Conservation (phyloP, 768 basidiomycete genomes). For the Auriscalpium vulgare region DNA sequence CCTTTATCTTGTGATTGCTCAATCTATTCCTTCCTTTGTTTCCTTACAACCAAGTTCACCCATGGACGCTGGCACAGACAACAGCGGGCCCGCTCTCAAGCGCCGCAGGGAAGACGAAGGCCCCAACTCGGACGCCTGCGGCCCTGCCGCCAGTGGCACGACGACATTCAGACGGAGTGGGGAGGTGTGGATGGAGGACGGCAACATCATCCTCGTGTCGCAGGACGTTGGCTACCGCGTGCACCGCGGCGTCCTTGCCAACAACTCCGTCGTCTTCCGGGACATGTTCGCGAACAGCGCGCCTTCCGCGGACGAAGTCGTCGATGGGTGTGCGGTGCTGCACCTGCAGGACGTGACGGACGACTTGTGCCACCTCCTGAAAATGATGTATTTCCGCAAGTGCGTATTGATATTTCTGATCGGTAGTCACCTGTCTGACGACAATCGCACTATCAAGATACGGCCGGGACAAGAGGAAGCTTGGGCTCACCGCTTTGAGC, state of each 20-base stretch:
- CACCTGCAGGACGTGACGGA: slow-evolving; percentile 5
- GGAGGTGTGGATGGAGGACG: slow-evolving; percentile 21
- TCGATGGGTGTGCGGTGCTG: slow-evolving; percentile 8
- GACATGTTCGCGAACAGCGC: slow-evolving; percentile 18
- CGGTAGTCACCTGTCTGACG: background rate
- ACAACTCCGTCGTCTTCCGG: slow-evolving; percentile 15
- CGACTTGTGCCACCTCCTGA: slow-evolving; percentile 8
- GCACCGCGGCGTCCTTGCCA: slow-evolving; percentile 12
- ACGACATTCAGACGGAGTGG: background rate
- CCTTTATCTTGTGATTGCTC: too few relatives aligned
- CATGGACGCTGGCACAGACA: too few relatives aligned
- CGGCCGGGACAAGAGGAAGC: background rate
- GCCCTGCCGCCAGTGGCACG: background rate
- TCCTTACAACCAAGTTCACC: too few relatives aligned
- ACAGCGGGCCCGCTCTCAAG: background rate
- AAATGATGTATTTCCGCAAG: slow-evolving; percentile 4
- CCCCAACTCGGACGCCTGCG: background rate
- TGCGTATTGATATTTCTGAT: background rate
- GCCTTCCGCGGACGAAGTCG: slow-evolving; percentile 6
- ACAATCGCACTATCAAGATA: background rate
- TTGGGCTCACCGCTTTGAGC: background rate
- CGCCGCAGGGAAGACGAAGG: background rate
- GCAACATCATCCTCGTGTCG: slow-evolving; percentile 19
- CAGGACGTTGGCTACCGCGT: slow-evolving; percentile 19
- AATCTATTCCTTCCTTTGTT: too few relatives aligned